Conservation (phyloP, 2,329 filamentous ascomycete species). For the Chaetomium olivaceum region DNA sequence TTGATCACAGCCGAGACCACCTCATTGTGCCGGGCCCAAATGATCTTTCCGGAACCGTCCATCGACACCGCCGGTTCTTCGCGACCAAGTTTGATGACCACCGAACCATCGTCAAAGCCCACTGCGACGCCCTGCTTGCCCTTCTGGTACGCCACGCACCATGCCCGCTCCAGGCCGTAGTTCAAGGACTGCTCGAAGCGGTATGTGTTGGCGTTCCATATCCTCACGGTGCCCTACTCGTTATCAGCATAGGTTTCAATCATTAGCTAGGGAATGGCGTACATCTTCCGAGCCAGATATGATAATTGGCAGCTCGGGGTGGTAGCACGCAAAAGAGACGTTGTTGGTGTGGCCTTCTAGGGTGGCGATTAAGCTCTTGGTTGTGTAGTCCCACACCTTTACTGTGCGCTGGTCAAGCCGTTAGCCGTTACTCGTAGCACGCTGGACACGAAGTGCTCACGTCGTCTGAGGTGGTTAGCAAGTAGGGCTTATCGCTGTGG, state of each 20-base stretch:
- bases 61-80: slow-evolving; percentile 98
- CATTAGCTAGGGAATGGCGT: neutral
- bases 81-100: slow-evolving; percentile 95
- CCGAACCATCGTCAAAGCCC: slow-evolving; percentile 95
- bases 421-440: neutral
- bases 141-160: slow-evolving; percentile 95
- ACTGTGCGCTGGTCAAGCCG: slow-evolving; percentile 64
- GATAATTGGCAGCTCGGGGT: slow-evolving; percentile 94
- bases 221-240: slow-evolving; percentile 63
- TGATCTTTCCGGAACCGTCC: slow-evolving; percentile 92
- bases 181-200: slow-evolving; percentile 92
- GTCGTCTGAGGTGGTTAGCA: slow-evolving; percentile 95
- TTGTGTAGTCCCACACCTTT: slow-evolving; percentile 99
- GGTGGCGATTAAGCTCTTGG: slow-evolving; percentile 93
- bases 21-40: slow-evolving; percentile 94
- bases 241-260: neutral
- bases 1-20: slow-evolving; percentile 95
- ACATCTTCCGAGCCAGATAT: slow-evolving; percentile 93
- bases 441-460: slow-evolving; percentile 9
- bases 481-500: slow-evolving; percentile 75
- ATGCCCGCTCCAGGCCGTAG: slow-evolving; percentile 93
- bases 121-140: slow-evolving; percentile 93
- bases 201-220: slow-evolving; percentile 99
- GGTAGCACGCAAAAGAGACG: slow-evolving; percentile 96
- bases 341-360: slow-evolving; percentile 97